phyloP scores from a whole-genome alignment of 208 protist genomes.

The Balamuthia mandrillaris region DNA sequence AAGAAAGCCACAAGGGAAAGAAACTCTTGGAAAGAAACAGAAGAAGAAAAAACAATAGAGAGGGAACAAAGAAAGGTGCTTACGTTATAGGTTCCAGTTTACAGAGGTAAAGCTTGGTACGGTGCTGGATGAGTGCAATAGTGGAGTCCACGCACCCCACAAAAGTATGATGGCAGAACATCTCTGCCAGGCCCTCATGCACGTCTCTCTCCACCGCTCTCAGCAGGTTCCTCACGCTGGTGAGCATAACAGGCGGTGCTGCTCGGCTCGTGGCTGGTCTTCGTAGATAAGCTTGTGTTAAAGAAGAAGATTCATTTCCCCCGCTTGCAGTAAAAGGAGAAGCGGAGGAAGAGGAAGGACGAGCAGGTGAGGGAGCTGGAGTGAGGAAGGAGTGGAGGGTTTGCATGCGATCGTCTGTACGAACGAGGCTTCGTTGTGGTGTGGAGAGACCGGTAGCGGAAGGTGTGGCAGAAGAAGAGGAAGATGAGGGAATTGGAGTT shows the following conservation, averaged over 20 bases:
- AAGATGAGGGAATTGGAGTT: background rate
- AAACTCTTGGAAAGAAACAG: background rate
- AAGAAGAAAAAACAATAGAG: too few relatives aligned
- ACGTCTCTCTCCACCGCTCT: background rate
- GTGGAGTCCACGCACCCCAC: constrained; percentile 33
- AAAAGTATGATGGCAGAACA: constrained; percentile 16
- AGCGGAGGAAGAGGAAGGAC: background rate
- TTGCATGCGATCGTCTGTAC: constrained; percentile 37
- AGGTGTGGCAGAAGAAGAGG: background rate
- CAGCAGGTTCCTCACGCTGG: constrained; percentile 31
- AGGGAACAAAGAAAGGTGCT: background rate
- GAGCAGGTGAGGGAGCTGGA: background rate
- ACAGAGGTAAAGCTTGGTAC: constrained; percentile 50
- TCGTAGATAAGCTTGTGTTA: background rate
- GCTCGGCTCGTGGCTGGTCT: background rate
- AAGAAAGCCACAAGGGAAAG: background rate
- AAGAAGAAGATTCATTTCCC: background rate
- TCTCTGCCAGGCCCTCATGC: constrained; percentile 27
- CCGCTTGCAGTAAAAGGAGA: background rate
- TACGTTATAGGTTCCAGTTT: constrained; percentile 31
- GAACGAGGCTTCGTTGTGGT: constrained; percentile 42
- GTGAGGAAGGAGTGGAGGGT: constrained; percentile 39
- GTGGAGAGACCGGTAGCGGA: background rate
- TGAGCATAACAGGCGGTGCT: constrained; percentile 10
- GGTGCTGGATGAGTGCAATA: constrained; percentile 34